Base-by-base conservation (phyloP, 1,284 basidiomycete genomes). In the Fomitopsis schrenkii region DNA sequence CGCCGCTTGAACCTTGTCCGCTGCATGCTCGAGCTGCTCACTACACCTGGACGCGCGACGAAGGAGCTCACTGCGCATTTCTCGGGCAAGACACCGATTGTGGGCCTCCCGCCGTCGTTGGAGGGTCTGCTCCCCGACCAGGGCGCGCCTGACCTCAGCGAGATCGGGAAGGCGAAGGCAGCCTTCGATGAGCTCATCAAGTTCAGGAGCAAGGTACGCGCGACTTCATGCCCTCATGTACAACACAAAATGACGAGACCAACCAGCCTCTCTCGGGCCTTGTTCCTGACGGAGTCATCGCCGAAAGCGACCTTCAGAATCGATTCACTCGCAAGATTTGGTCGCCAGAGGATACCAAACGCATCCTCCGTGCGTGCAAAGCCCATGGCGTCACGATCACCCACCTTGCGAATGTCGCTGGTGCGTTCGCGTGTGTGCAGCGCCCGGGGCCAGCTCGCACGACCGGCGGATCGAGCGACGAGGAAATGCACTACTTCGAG, bases 381-480 rank as follows among this genome's bases (percentile, higher is more conserved):
- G 58, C 58, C 14, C 50, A 46, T 10, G 58, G 58, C 19, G 58
- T 59, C 41, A 59, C 58, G 12, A 48, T 59, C 42, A 59, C 58
- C 15, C 50, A 55, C 4, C 52, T 59, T 17, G 40, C 30, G 1
- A 59, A 30, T 22, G 52, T 52, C 19, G 58, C 58, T 15, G 22
- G 33, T 35, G 58, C 58, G 5, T 36, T 59, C 17, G 58, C 58
- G 12, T 52, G n/a, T 22, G 50, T 59, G 35, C 52, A 54, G 35
- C 52, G 52, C 19, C 35, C 52, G 15, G 35, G 48, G 12, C 26
- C 28, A 15, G 28, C 48, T 10, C 8, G 22, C 14, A 12, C 9
- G 5, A 50, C 12, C 17, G 48, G 28, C 2, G 38, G 35, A 9
- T 19, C 45, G 9, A 40, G 44, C 35, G 57, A 48, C 33, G 38